A percentile compares a stretch with the other conserved stretches of the same genome.
Evolutionary conservation across 495 filamentous ascomycete species (phyloP).

Genomic region (Daldinia childiae): DNA sequence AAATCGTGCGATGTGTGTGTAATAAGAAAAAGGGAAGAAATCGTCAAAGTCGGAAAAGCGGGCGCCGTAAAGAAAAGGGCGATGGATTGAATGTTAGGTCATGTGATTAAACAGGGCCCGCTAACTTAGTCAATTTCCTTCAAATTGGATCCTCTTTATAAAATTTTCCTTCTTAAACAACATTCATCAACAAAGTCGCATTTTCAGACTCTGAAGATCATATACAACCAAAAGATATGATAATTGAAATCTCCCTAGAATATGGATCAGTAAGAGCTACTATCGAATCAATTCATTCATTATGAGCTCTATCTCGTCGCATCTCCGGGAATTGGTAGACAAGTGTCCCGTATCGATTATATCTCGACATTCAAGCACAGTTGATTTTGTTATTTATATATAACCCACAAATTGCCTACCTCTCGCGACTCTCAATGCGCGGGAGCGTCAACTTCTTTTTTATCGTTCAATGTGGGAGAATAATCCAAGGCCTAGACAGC

Average conservation of each 20-base stretch:
- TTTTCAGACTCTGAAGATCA: neutral
- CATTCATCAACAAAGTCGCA: conserved; percentile 3
- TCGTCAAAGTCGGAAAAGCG: neutral
- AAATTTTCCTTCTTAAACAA: conserved; percentile 1
- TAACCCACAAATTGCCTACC: conserved; percentile 67
- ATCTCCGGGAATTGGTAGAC: conserved; percentile 5
- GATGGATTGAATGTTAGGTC: neutral
- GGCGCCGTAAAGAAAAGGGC: conserved; percentile 9
- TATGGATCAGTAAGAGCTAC: neutral
- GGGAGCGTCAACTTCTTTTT: conserved; percentile 60
- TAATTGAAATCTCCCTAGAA: neutral
- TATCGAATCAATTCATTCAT: neutral
- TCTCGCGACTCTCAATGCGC: conserved; percentile 61
- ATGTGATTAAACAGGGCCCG: conserved; percentile 16
- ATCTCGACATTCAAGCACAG: conserved; percentile 2
- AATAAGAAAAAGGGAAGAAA: conserved; percentile 45
- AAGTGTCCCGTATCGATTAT: conserved; percentile 17
- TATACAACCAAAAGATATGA: neutral
- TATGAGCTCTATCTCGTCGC: neutral
- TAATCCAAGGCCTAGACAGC: conserved; percentile 67
- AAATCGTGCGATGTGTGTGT: conserved; percentile 58
- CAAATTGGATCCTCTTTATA: conserved; percentile 7
- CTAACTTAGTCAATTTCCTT: conserved; percentile 6
- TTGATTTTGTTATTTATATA: neutral
- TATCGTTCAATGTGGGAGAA: conserved; percentile 69